Evolutionary conservation across 2,329 filamentous ascomycete species (phyloP).

Genomic region (Fusarium sp.): DNA sequence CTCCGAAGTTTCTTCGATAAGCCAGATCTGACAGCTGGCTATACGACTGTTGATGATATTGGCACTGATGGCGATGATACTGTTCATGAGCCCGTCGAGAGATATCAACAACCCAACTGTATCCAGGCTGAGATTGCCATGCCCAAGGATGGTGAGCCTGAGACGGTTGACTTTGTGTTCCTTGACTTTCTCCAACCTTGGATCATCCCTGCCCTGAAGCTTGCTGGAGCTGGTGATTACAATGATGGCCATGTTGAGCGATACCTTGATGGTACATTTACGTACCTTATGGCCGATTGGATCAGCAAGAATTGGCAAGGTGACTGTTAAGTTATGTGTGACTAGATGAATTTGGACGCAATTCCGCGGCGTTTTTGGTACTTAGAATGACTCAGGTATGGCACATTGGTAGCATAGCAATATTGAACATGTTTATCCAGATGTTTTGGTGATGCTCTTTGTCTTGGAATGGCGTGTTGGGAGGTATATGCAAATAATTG

Average conservation of each 20-base stretch:
- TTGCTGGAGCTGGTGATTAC: constrained; percentile 63
- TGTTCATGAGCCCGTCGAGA: constrained; percentile 77
- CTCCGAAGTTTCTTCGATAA: constrained; percentile 47
- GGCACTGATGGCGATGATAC: constrained; percentile 92
- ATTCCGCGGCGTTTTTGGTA: constrained; percentile 20
- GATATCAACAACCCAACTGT: constrained; percentile 84
- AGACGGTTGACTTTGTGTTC: constrained; percentile 87
- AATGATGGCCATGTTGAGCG: constrained; percentile 58
- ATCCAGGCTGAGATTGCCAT: constrained; percentile 78
- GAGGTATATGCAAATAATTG: no score
- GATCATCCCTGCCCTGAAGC: constrained; percentile 78
- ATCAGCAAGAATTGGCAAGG: constrained; percentile 68
- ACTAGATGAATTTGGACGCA: constrained; percentile 9
- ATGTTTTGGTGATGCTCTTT: fast-evolving
- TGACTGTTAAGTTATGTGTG: constrained; percentile 52
- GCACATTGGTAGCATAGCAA: background rate
- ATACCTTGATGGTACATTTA: constrained; percentile 67
- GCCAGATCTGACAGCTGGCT: constrained; percentile 71
- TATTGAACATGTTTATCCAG: background rate
- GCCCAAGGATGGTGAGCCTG: constrained; percentile 66
- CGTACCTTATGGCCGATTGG: constrained; percentile 67
- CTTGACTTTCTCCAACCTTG: constrained; percentile 90
- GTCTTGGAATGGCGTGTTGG: no score
- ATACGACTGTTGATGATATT: constrained; percentile 88
- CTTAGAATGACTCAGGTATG: background rate